phyloP scores from a whole-genome alignment of 148 eudicot species.

The Camellia lanceoleosa region DNA sequence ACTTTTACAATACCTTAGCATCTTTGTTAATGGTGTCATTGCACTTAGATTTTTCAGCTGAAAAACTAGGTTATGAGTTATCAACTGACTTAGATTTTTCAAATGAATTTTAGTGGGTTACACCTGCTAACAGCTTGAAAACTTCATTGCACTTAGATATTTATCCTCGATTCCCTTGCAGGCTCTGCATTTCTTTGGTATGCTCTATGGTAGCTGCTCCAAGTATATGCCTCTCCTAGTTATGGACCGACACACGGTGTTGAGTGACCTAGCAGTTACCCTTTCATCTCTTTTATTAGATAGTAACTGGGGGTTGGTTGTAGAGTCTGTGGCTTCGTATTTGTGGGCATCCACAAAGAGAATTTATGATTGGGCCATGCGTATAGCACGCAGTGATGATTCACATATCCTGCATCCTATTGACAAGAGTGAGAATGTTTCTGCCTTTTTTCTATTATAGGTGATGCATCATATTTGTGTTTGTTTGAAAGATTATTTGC shows the following conservation, averaged over 20 bases:
- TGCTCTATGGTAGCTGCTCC: conserved; percentile 67
- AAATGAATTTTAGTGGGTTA: background rate
- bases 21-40: background rate
- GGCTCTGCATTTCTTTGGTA: conserved; percentile 63
- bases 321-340: conserved; percentile 46
- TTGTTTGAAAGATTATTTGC: conserved; percentile 47
- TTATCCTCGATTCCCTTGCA: conserved; percentile 22
- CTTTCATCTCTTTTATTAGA: conserved; percentile 55
- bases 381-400: conserved; percentile 19
- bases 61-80: background rate
- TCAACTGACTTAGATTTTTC: background rate
- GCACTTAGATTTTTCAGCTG: too few relatives aligned
- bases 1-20: background rate
- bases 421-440: conserved; percentile 44
- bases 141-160: background rate
- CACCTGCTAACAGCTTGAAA: background rate
- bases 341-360: conserved; percentile 59
- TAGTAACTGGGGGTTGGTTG: conserved; percentile 44
- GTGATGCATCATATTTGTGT: conserved; percentile 53
- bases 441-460: conserved; percentile 35
- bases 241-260: conserved; percentile 43
- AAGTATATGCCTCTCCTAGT: conserved; percentile 77
- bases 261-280: conserved; percentile 73
- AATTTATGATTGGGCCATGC: conserved; percentile 44
- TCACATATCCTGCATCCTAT: conserved; percentile 34